Percentiles rank a stretch among this genome's conserved stretches.
Evolutionary conservation across 2,329 filamentous ascomycete genomes (phyloP).

Genomic region (Colletotrichum magnum): DNA sequence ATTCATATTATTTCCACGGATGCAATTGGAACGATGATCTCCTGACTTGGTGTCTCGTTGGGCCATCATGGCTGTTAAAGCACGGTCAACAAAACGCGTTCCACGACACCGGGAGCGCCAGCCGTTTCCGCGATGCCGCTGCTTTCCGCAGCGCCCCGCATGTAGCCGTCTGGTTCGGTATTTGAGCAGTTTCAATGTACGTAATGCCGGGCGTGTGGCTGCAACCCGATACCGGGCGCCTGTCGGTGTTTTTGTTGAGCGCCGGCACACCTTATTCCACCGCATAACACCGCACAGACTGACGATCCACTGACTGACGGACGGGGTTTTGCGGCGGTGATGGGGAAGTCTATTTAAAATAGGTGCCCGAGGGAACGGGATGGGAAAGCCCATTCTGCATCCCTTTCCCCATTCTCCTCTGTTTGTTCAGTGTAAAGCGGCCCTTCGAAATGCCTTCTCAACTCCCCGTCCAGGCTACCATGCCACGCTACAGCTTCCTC

Average conservation of each 20-base stretch:
- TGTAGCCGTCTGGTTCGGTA: conserved; percentile 16
- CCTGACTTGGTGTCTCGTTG: not conserved
- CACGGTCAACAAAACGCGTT: conserved; percentile 36
- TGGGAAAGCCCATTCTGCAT: not conserved
- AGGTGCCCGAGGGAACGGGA: conserved; percentile 1
- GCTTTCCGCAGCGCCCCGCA: conserved; percentile 21
- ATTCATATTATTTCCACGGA: too few species aligned
- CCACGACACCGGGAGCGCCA: conserved; percentile 7
- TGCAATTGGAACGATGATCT: too few species aligned
- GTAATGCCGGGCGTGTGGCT: not conserved
- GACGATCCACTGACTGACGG: conserved; percentile 37
- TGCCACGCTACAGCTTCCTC: conserved; percentile 58
- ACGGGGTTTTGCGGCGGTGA: conserved; percentile 16
- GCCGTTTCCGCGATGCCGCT: conserved; percentile 25
- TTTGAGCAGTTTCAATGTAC: conserved; percentile 9
- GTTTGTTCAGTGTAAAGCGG: not conserved
- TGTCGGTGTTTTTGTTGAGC: conserved; percentile 30
- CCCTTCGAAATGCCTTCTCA: conserved; percentile 27
- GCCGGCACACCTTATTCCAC: conserved; percentile 31
- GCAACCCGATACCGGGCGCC: conserved; percentile 1
- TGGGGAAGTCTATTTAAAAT: conserved; percentile 20
- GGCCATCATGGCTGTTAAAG: conserved; percentile 4
- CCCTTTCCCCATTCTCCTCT: not conserved
- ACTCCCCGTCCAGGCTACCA: not conserved
- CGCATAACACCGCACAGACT: conserved; percentile 34